phyloP scores from a whole-genome alignment of 305 asterid genomes.

The Solanum chacoense region DNA sequence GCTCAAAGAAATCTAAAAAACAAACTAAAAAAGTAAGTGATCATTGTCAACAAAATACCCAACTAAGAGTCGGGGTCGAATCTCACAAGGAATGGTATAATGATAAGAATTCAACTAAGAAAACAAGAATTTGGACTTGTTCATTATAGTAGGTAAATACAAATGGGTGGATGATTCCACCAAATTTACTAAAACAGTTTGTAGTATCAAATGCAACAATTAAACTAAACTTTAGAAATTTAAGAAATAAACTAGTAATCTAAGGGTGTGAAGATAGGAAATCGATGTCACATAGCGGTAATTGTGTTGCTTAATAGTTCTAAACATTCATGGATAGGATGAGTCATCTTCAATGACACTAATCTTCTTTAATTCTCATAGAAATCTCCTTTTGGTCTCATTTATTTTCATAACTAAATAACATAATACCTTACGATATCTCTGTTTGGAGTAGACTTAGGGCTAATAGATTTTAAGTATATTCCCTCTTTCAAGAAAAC shows the following conservation, averaged over 20 bases:
- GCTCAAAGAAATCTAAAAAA: not conserved
- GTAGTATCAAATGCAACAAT: not conserved
- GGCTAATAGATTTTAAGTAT: not conserved
- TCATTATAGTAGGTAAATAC: not conserved
- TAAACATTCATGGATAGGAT: not conserved
- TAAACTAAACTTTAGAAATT: not conserved
- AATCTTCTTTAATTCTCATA: not conserved
- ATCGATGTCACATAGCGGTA: not conserved
- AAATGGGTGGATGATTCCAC: not conserved
- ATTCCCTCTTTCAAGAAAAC: not conserved
- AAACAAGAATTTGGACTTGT: not conserved
- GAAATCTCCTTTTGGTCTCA: not conserved
- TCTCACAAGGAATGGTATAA: not conserved
- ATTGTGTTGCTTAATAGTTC: not conserved
- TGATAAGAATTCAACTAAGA: not conserved
- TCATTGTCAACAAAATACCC: no score
- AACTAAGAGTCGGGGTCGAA: not conserved
- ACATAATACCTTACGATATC: not conserved
- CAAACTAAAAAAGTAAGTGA: no score
- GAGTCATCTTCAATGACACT: not conserved
- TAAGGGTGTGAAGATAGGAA: not conserved
- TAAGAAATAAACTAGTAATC: not conserved
- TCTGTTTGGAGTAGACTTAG: not conserved
- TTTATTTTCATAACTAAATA: not conserved
- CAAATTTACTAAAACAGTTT: not conserved